Evolutionary conservation across 2,329 filamentous ascomycete genomes (phyloP), one percentile per base, ranked within the genome.

Genomic region (Fusarium redolens): DNA sequence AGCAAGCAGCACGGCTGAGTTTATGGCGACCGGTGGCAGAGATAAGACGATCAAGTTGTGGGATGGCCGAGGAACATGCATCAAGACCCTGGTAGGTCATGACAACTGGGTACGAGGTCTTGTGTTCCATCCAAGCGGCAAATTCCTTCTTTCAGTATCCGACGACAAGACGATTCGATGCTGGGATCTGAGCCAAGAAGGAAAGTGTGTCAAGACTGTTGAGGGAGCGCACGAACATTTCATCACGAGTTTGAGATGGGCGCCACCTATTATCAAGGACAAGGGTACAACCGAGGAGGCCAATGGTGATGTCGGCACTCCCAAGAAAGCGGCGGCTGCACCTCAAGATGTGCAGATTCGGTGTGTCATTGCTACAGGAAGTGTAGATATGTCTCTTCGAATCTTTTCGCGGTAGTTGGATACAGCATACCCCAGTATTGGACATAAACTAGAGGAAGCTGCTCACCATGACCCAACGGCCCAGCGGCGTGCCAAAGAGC

Each of bases 101-200:
- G 95, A 98, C 81, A 98, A 98, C 80, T 98, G 96, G 96, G 90
- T 98, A 13, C 91, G 94, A 37, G 92, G 89, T 1, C 83, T 98
- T 10, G 91, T 94, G 14, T 98, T 97, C 81, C 96, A 98, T 78
- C 96, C 96, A 0, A 93, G 94, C 13, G 96, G 96, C 47, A 97
- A 96, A 82, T 98, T 96, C 78, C 87, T 98, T 3, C 84, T 98
- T 10, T 95, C 92, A 11, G 93, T 93, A 25, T 89, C 92, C 20
- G 96, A 98, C 80, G 96, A 98, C 84, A 97, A 96, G 84, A 95
- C 94, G 8, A 87, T 98, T 67, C 88, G 95, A 61, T 98, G 95
- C 85, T 98, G 96, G 96, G 96, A 98, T 83, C 85, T 98, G 31
- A 88, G 89, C 31, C 96, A 98, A 80, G 95, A 97, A 80, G 94